Base-by-base conservation (phyloP, 2,329 filamentous ascomycete genomes). In the Lecanicillium sp. region DNA sequence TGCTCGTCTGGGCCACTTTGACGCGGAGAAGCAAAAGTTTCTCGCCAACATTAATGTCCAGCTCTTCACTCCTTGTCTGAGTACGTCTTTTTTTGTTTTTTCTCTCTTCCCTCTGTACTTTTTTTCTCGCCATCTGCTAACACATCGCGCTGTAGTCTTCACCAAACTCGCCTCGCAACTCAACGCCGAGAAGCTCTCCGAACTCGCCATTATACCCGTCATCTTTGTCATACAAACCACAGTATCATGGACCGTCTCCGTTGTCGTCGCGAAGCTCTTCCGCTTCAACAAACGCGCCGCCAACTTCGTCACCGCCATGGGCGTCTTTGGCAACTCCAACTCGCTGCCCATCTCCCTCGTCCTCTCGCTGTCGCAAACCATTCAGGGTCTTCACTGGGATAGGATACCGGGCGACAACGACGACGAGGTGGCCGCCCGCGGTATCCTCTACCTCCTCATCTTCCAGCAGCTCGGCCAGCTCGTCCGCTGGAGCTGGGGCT, bases 231-330 rank as follows among this genome's bases (percentile, higher is more conserved):
- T 92, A 20, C 90, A 96, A 65, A 96, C 88, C 0, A 50, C 84
- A 8, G 80, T 97, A 19, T 97, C 90, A 12, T 98, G 88, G 65
- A 39, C 77, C 3, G 87, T 88, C 39, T 81, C 89, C 3, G 64
- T 79, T 8, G 53, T 73, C 11, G 76, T 97, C 39, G 77, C 85
- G 14, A 82, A 77, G 61, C 66, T 79, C 35, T 94, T 89, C 59
- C 72, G 85, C 13, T 89, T 98, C 62, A 79, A 79, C 51, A 88
- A 84, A 60, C 79, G 90, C 45, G 85, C 88, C 30, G 77, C 82
- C 48, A 98, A 98, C 65, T 98, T 98, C 55, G 84, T 98, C 30
- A 85, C 87, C 22, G 92, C 92, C 38, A 98, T 98, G 92, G 89
- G 86, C 28, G 75, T 97, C 35, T 98, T 98, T 59, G 92, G 90